Percentiles rank a stretch among this genome's conserved stretches.
Evolutionary conservation across 2,329 filamentous ascomycete genomes (phyloP).

Genomic region (Scolecobasidium constrictum): DNA sequence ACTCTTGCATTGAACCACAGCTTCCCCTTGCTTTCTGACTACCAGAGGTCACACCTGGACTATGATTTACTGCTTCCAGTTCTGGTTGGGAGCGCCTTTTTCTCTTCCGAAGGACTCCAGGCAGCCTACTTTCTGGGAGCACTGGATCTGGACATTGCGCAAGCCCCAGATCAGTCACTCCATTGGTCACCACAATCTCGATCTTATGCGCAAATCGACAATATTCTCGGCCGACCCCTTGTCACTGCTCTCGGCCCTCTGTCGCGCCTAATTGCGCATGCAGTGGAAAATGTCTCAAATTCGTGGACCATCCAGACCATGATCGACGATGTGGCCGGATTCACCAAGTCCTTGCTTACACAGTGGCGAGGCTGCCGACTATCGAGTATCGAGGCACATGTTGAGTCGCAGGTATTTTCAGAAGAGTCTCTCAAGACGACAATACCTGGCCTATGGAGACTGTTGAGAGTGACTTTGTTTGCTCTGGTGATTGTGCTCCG

Average conservation of each 20-base stretch:
- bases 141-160: conserved; percentile 56
- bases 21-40: conserved; percentile 58
- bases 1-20: conserved; percentile 66
- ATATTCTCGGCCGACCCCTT: conserved; percentile 49
- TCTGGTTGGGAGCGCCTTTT: conserved; percentile 55
- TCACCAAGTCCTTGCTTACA: conserved; percentile 54
- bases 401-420: conserved; percentile 53
- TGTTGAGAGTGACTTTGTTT: conserved; percentile 67
- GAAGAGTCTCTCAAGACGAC: conserved; percentile 56
- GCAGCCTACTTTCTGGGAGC: conserved; percentile 63
- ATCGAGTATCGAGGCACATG: conserved; percentile 57
- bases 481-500: conserved; percentile 64
- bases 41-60: conserved; percentile 47
- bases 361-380: conserved; percentile 69
- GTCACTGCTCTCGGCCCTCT: conserved; percentile 57
- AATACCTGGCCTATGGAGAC: conserved; percentile 60
- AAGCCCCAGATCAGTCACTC: conserved; percentile 42
- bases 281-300: conserved; percentile 47
- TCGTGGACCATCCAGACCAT: conserved; percentile 38
- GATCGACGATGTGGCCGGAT: conserved; percentile 55
- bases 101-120: conserved; percentile 61
- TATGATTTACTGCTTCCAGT: conserved; percentile 60
- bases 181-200: conserved; percentile 53
- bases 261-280: conserved; percentile 53
- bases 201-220: conserved; percentile 50